Evolutionary conservation across 2,329 filamentous ascomycete species (phyloP).

Genomic region (Diaporthe ampelina): DNA sequence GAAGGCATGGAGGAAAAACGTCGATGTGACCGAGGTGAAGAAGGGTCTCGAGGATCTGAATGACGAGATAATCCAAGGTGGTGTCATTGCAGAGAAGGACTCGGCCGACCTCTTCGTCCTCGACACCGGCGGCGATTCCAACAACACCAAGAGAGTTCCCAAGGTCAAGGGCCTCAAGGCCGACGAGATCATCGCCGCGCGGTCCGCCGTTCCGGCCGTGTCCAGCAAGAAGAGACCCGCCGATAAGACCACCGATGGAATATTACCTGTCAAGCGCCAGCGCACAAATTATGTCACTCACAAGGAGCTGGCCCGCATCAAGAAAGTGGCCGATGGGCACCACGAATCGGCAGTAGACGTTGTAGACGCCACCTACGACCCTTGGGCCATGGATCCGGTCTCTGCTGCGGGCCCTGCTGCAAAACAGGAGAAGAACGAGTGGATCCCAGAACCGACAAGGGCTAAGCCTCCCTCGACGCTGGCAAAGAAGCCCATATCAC

Average conservation of each 20-base stretch:
- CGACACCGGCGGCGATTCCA: conserved; percentile 79
- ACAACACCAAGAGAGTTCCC: conserved; percentile 74
- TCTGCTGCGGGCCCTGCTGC: conserved; percentile 48
- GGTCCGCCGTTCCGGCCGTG: conserved; percentile 86
- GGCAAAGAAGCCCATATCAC: conserved; percentile 81
- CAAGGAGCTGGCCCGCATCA: conserved; percentile 85
- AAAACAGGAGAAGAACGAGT: conserved; percentile 66
- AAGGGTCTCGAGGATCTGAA: conserved; percentile 86
- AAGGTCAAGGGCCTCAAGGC: conserved; percentile 85
- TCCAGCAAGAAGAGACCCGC: conserved; percentile 82
- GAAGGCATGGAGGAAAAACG: conserved; percentile 98
- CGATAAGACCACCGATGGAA: conserved; percentile 78
- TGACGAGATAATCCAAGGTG: conserved; percentile 92
- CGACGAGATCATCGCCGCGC: conserved; percentile 90
- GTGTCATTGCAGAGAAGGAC: conserved; percentile 85
- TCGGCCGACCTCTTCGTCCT: conserved; percentile 88
- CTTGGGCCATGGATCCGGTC: conserved; percentile 71
- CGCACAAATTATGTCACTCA: conserved; percentile 85
- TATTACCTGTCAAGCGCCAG: conserved; percentile 80
- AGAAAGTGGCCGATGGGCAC: conserved; percentile 82
- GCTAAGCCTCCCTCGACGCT: conserved; percentile 80
- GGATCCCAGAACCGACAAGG: conserved; percentile 26
- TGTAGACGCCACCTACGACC: conserved; percentile 79
- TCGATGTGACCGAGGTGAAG: conserved; percentile 90
- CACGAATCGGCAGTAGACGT: conserved; percentile 68